These are phyloP conservation scores for Kurtzmaniella natalensis DNA, from an alignment of 1,139 yeast species.

Conservation along the genomic window DNA sequence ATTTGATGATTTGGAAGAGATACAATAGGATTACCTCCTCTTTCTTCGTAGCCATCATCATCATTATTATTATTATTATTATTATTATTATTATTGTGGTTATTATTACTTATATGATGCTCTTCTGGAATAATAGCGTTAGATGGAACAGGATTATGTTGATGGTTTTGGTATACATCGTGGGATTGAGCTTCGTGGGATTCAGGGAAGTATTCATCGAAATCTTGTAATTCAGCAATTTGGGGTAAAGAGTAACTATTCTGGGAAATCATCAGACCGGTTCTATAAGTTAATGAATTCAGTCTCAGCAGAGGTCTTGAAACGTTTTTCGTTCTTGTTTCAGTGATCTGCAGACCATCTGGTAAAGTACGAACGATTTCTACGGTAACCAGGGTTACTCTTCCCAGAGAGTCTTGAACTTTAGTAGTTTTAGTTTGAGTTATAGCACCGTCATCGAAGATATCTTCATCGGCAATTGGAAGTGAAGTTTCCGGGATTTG, in stretches of 20 bases:
- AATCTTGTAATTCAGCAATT: slow-evolving; percentile 43
- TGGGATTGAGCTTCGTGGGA: too few relatives aligned
- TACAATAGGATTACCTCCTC: too few relatives aligned
- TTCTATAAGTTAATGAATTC: slow-evolving; percentile 21
- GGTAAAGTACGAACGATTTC: slow-evolving; percentile 38
- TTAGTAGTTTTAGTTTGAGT: slow-evolving; percentile 43
- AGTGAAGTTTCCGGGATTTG: background rate
- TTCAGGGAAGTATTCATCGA: slow-evolving; percentile 37
- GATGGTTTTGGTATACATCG: too few relatives aligned
- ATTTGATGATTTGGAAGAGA: too few relatives aligned
- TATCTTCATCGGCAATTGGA: slow-evolving; percentile 13
- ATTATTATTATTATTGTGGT: too few relatives aligned
- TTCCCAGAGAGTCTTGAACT: slow-evolving; percentile 39
- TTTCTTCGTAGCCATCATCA: too few relatives aligned
- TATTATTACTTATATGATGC: too few relatives aligned
- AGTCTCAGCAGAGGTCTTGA: slow-evolving; percentile 33
- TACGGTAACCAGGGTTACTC: slow-evolving; percentile 41
- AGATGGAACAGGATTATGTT: too few relatives aligned
- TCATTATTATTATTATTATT: too few relatives aligned
- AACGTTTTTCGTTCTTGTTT: slow-evolving; percentile 42
- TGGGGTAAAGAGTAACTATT: slow-evolving; percentile 22
- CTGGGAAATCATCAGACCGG: slow-evolving; percentile 5
- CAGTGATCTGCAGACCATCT: slow-evolving; percentile 44
- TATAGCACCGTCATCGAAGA: slow-evolving; percentile 24
- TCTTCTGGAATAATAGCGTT: too few relatives aligned